phyloP scores from a whole-genome alignment of 148 eudicot genomes.

The Camellia japonica region DNA sequence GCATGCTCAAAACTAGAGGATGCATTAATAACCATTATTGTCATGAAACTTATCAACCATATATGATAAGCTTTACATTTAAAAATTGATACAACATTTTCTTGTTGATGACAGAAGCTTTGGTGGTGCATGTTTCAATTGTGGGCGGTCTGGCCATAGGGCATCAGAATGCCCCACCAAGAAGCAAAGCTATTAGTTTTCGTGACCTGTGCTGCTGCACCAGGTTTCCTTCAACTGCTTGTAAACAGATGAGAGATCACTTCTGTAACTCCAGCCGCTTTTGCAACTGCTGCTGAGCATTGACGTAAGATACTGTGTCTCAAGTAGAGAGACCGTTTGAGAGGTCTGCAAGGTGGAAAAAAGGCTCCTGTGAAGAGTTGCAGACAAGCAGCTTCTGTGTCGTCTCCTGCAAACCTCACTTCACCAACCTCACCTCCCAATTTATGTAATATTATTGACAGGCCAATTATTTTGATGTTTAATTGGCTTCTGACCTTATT shows the following conservation, averaged over 20 bases:
- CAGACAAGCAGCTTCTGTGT: conserved; percentile 8
- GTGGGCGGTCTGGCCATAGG: conserved; percentile 86
- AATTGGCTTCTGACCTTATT: not conserved
- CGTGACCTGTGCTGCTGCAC: not conserved
- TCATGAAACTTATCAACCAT: not conserved
- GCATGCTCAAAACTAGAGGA: not conserved
- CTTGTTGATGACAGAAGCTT: conserved; percentile 50
- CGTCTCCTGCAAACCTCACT: not conserved
- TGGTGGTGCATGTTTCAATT: conserved; percentile 94
- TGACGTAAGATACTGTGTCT: not conserved
- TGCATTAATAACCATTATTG: not conserved
- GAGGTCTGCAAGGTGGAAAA: conserved; percentile 11
- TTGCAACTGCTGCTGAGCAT: conserved; percentile 9
- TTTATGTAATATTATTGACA: conserved; percentile 10
- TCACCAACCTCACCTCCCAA: not conserved
- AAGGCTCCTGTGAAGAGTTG: conserved; percentile 3
- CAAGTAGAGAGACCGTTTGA: not conserved
- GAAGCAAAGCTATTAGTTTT: conserved; percentile 45
- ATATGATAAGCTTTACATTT: not conserved
- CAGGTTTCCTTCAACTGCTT: conserved; percentile 2
- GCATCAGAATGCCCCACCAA: conserved; percentile 89
- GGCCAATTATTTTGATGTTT: conserved; percentile 11
- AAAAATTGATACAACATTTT: not conserved
- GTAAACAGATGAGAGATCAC: conserved; percentile 9
- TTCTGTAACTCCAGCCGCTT: not conserved